Percentiles rank a stretch among this genome's conserved stretches.
Evolutionary conservation across 495 filamentous ascomycete species (phyloP).

Genomic region (Thermochaetoides thermophila): DNA sequence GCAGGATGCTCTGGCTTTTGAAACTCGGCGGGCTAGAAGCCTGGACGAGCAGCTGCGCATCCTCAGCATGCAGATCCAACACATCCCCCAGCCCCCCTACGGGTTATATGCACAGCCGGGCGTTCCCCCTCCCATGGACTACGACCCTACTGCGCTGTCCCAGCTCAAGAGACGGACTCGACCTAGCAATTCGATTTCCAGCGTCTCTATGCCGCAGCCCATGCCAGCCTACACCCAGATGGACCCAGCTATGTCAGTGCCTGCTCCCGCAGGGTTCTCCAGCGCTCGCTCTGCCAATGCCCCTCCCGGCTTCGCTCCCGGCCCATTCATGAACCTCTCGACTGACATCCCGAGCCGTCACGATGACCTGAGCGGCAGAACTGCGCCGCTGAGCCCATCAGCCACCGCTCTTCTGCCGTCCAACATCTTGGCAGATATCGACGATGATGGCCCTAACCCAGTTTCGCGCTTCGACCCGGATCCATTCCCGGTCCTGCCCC

Average conservation of each 20-base stretch:
- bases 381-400: constrained; percentile 66
- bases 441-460: constrained; percentile 54
- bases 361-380: constrained; percentile 29
- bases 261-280: constrained; percentile 20
- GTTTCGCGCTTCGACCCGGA: constrained; percentile 23
- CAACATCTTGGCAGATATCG: constrained; percentile 51
- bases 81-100: constrained; percentile 21
- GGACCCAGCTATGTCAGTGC: constrained; percentile 19
- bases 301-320: constrained; percentile 34
- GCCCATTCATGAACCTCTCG: constrained; percentile 35
- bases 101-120: constrained; percentile 29
- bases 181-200: constrained; percentile 42
- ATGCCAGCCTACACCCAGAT: constrained; percentile 23
- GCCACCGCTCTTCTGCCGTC: constrained; percentile 66
- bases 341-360: constrained; percentile 21
- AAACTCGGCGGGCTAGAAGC: constrained; percentile 20
- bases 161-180: constrained; percentile 39
- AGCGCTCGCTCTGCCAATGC: constrained; percentile 25
- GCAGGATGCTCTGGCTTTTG: constrained; percentile 23
- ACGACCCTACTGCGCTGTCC: constrained; percentile 30
- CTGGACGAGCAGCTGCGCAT: constrained; percentile 26
- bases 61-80: constrained; percentile 19
- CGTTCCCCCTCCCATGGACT: constrained; percentile 32
- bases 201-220: constrained; percentile 24
- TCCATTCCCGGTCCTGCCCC: constrained; percentile 3